These are phyloP conservation scores for Lactifluus hygrophoroides DNA, from an alignment of 768 basidiomycete species.

Conservation along the genomic window DNA sequence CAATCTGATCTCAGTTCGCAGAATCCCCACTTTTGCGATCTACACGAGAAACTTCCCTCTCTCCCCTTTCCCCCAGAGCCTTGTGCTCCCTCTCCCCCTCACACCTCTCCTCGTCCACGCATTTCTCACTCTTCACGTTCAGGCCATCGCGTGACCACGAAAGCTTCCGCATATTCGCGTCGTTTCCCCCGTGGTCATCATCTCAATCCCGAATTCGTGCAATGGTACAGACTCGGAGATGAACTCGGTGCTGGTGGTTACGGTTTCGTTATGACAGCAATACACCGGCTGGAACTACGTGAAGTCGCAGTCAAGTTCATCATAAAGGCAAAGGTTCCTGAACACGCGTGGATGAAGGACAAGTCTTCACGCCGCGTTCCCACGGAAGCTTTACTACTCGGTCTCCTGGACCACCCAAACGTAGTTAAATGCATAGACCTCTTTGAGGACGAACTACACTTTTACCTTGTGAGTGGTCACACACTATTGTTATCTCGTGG, in stretches of 20 bases:
- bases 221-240: constrained; percentile 53
- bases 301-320: constrained; percentile 97
- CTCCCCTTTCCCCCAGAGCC: constrained; percentile 4
- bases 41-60: constrained; percentile 7
- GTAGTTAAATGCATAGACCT: constrained; percentile 79
- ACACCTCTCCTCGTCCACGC: constrained; percentile 5
- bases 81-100: not conserved
- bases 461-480: constrained; percentile 63
- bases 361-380: constrained; percentile 57
- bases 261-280: constrained; percentile 89
- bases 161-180: constrained; percentile 33
- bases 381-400: constrained; percentile 72
- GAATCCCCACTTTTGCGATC: constrained; percentile 1
- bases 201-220: constrained; percentile 53
- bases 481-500: not conserved
- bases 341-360: constrained; percentile 57
- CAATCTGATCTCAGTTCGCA: constrained; percentile 8
- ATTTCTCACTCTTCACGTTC: constrained; percentile 1
- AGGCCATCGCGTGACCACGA: constrained; percentile 12
- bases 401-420: constrained; percentile 64
- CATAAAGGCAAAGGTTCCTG: constrained; percentile 60
- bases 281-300: constrained; percentile 44
- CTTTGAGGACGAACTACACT: constrained; percentile 77
- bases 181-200: constrained; percentile 55
- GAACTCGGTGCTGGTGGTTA: constrained; percentile 89